Evolutionary conservation across 371 early-diverging fungal genomes (phyloP), one percentile per base, ranked within the genome.

Genomic region (Mortierella sp.): DNA sequence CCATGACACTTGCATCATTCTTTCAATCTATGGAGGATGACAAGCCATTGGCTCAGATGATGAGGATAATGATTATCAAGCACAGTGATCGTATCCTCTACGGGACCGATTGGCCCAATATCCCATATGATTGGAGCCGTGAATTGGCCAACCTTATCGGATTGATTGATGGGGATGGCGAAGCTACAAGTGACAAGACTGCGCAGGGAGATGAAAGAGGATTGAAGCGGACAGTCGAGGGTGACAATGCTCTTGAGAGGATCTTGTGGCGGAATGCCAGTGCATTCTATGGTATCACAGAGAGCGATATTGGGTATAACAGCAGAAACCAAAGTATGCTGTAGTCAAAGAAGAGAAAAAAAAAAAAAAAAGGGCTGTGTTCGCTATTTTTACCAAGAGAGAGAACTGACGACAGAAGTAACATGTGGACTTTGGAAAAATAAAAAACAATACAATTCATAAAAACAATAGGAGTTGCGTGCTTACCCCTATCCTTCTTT

Each of bases 71-170:
- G 75, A 28, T 82, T 35, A 28, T 78, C 28, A 70, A 72, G 32
- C 42, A 74, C 57, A 67, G 61, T 40, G 68, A 81, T 37, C 74
- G 82, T 6, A 66, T 83, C 63, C 49, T 83, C n/a, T 83, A 81
- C 29, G 84, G 84, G 4, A 71, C 84, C 0, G 84, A 83, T 42
- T 83, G 75, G 72, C 84, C 84, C 47, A 81, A 83, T 17, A 76
- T 83, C 22, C 76, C 77, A 2, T 76, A 83, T 23, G 70, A 72
- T 28, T 83, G 84, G 84, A 69, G 77, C 47, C 72, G 73, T 17
- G 84, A 83, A 59, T 61, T 82, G 19, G 75, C 72, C 31, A 79
- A 80, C 19, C 49, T 83, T 42, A 47, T 74, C 47, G 64, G 78
- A 40, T 10, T 78, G 26, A 40, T 78, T 32, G 82, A 76, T 40